Evolutionary conservation across 257 asterid species (phyloP), one percentile per base, ranked within the genome.

Genomic region (Lavandula angustifolia): DNA sequence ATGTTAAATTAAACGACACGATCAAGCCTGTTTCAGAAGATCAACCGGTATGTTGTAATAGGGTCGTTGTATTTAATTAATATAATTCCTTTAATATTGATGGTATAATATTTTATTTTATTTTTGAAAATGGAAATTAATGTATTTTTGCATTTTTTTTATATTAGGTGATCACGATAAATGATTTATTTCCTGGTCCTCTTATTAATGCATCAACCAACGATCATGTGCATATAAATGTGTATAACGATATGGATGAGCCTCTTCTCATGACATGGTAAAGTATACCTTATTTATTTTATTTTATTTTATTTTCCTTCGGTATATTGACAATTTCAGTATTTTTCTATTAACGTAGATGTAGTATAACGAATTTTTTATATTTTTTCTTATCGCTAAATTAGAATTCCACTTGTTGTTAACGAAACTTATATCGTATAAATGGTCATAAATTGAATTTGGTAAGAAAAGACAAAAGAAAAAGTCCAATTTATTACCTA

Each of bases 241-340:
- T 89, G 16, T 76, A 75, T 76, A 89, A 89, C 56, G 54, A 81
- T 38, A 70, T 89, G 85, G 86, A 77, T 40, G 91, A 87, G 71
- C 88, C 90, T 17, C 69, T 89, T 29, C 88, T 89, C 34, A 55
- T 89, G 32, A 89, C 97, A 43, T 89, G 97, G 97, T 87, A 87
- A 58, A 3, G 2, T 8, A 44, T 10, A 6, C 18, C 7, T 3
- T 6, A 5, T 0, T 0, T 3, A n/a, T 42, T 16, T 9, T 3
- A 0, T 32, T 2, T 31, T 0, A 1, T 9, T 16, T 43, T 31
- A 7, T 33, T 1, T 9, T n/a, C n/a, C 41, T 37, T 3, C 41
- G 4, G 8, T 37, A 1, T 22, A 22, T 2, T 0, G 27, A 22
- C 2, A 22, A 22, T 22, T 22, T 1, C 2, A 22, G 2, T 22